phyloP scores from a whole-genome alignment of 768 basidiomycete genomes.

The Dioszegia hungarica region DNA sequence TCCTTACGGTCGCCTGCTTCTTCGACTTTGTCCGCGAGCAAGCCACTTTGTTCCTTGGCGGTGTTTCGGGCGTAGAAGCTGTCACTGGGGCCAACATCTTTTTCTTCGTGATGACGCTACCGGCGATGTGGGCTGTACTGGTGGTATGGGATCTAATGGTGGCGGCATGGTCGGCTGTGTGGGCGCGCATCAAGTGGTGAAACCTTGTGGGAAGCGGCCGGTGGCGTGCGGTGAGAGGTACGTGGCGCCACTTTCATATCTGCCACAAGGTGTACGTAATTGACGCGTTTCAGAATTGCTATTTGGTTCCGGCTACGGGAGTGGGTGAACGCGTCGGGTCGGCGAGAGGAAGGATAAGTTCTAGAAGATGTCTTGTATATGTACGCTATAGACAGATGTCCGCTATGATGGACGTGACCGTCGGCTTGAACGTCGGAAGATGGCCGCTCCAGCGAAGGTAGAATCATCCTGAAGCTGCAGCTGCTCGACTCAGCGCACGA shows the following conservation, averaged over 20 bases:
- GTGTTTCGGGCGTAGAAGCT: background rate
- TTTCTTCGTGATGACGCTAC: background rate
- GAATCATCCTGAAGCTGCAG: too few relatives aligned
- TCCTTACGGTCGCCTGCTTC: background rate
- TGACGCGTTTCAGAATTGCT: background rate
- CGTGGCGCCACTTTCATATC: background rate
- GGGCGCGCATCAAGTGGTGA: too few relatives aligned
- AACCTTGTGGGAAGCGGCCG: too few relatives aligned
- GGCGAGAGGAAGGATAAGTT: too few relatives aligned
- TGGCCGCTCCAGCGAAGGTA: too few relatives aligned
- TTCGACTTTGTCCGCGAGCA: background rate
- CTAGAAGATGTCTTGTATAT: too few relatives aligned
- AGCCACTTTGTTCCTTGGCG: background rate
- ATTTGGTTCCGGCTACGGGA: background rate
- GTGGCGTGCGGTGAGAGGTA: background rate
- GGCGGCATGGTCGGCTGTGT: too few relatives aligned
- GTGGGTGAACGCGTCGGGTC: too few relatives aligned
- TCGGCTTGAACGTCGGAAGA: too few relatives aligned
- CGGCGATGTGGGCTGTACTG: background rate
- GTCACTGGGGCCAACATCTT: background rate
- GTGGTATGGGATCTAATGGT: background rate
- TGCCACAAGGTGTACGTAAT: background rate
- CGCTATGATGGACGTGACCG: too few relatives aligned
- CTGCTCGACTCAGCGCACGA: too few relatives aligned
- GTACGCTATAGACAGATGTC: too few relatives aligned